Evolutionary conservation across 2,329 filamentous ascomycete genomes (phyloP), one percentile per base, ranked within the genome.

Genomic region (Fusarium mexicanum): DNA sequence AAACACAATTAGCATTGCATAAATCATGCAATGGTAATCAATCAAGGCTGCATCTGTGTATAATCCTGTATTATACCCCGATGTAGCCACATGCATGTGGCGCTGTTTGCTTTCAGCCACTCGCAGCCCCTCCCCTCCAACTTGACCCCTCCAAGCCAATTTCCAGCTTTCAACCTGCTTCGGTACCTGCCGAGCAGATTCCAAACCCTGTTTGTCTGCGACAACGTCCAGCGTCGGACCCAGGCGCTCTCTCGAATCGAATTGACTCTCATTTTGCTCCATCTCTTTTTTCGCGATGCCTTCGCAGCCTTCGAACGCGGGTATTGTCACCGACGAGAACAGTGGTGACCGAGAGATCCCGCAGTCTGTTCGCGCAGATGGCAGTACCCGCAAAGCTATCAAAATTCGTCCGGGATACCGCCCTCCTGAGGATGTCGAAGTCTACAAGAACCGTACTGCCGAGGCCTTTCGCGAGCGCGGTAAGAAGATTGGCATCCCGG

Each of bases 381-480:
- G 96, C 66, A 94, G 93, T 58, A 94, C 94, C n/a, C 91, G 96
- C 64, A 97, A 94, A 80, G 96, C 98, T 79, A 98, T 98, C 81
- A 94, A 94, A 80, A 94, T 99, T 70, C 91, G 94, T 37, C 96
- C 96, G 1, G 97, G 96, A 61, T 99, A 98, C 84, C 91, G 92
- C 40, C 97, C 96, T 4, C 94, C 95, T 2, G 96, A 99, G 84
- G 96, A 99, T 83, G 92, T 98, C 73, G 95, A 98, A 80, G 87
- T 98, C 51, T 99, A 99, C 89, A 97, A 95, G 86, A 98, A 97
- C 83, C 92, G 94, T 65, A 95, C 92, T 3, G 95, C 95, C 57
- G 93, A 96, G 81, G 91, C 90, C 57, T 98, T 93, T 85, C 94
- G 94, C 80, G 94, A 90, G 76, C 91, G 94, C 71, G 91, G 89